Evolutionary conservation across 306 rosid species (phyloP), one percentile per base, ranked within the genome.

Genomic region (Morella rubra): DNA sequence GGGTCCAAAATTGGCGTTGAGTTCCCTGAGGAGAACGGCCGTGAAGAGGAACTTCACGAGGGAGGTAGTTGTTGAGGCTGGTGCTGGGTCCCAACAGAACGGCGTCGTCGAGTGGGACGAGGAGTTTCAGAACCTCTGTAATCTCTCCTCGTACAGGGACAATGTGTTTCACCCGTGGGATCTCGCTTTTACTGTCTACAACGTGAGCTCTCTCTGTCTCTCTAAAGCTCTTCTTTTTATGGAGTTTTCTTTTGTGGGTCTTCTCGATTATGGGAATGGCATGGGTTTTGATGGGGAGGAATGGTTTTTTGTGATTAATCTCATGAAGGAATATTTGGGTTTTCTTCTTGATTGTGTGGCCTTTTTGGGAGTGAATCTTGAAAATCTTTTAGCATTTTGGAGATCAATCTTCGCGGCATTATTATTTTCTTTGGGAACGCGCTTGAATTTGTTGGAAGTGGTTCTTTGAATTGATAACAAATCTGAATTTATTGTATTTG

Each of bases 81-180:
- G 18, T 44, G 18, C 53, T 6, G 71, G 8, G 49, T 18, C 24
- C 32, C 50, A 65, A 44, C 74, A 76, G 44, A 69, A 74, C 80
- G 89, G 86, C 42, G 85, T 84, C 45, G 89, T 86, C 44, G 16
- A 24, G 20, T 96, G 97, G 97, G 90, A 89, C 24, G 96, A 96
- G 81, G 97, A 91, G 86, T 96, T 96, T 82, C 93, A 77, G 0
- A 81, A 81, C 71, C 67, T 82, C 0, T 93, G 96, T 72, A 86
- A 78, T 44, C 82, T 96, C n/a, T 87, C 93, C 5, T 85, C 89
- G 0, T 86, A 88, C 73, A 93, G 84, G 84, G 98, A 96, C 83
- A 96, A 91, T 88, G 91, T 79, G 76, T 96, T 96, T 87, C 98
- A 82, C 59, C 98, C 99, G 0, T 96, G 99, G 99, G 99, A 96